A percentile compares a stretch with the other conserved stretches of the same genome.
Evolutionary conservation across 495 filamentous ascomycete species (phyloP).

Genomic region (Trichoderma asperelloides): DNA sequence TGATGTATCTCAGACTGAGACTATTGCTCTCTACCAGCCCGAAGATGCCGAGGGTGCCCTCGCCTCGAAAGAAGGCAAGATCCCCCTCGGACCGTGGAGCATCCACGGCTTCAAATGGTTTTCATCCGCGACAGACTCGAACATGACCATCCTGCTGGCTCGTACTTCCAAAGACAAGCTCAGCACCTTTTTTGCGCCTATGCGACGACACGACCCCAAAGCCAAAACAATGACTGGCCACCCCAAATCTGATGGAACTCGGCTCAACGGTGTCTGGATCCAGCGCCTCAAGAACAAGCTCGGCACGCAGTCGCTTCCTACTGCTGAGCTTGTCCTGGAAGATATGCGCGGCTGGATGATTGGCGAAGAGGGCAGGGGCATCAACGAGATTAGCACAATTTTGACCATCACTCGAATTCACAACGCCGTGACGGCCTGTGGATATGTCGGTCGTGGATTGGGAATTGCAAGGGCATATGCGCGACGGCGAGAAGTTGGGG

Average conservation of each 20-base stretch:
- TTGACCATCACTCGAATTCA: constrained; percentile 63
- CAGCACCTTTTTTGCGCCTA: constrained; percentile 60
- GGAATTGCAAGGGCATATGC: constrained; percentile 52
- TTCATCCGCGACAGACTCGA: constrained; percentile 62
- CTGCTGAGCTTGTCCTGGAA: constrained; percentile 57
- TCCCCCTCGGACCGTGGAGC: constrained; percentile 48
- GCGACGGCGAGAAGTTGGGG: constrained; percentile 25
- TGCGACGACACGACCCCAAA: constrained; percentile 35
- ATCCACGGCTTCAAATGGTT: constrained; percentile 73
- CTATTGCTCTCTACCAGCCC: constrained; percentile 34
- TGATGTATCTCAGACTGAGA: constrained; percentile 66
- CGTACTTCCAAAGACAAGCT: constrained; percentile 42
- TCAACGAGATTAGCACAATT: constrained; percentile 55
- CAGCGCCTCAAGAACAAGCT: constrained; percentile 62
- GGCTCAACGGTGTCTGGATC: constrained; percentile 59
- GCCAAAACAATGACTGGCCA: constrained; percentile 19
- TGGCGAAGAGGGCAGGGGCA: constrained; percentile 53
- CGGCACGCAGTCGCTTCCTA: constrained; percentile 59
- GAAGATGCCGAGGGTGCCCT: constrained; percentile 10
- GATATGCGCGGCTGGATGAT: constrained; percentile 56
- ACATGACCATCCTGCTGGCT: constrained; percentile 65
- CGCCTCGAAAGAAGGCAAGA: constrained; percentile 21
- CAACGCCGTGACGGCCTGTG: constrained; percentile 48
- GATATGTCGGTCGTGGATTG: constrained; percentile 51
- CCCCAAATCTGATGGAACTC: constrained; percentile 25